Evolutionary conservation across 2,329 filamentous ascomycete genomes (phyloP), one percentile per base, ranked within the genome.

Genomic region (Colletotrichum eremochloae): DNA sequence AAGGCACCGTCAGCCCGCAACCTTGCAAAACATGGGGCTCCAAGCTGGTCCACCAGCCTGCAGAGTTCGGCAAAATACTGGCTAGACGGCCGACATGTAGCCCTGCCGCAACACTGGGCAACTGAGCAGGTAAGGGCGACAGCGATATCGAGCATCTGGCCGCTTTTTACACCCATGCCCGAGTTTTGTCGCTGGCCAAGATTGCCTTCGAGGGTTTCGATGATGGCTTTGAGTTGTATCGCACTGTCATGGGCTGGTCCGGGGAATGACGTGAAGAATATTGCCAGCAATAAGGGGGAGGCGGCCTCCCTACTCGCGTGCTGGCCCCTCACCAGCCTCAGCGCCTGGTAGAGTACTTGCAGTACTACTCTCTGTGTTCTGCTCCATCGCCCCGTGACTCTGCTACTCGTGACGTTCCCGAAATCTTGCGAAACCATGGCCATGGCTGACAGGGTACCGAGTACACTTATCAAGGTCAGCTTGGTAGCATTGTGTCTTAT

Each of bases 1-100:
- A 89, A 88, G 0, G 87, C 87, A 1, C 83, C 83, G 40, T 88
- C 86, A 3, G 80, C 79, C 40, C 81, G 81, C 44, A 89, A 77
- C 29, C 80, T 81, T 40, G 78, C 74, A 7, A 84, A 78, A 12
- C 74, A 74, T 4, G 79, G 77, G 6, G 85, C 74, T 2, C 74
- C 75, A 18, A 86, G 74, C 6, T 61, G 66, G n/a, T 81, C 77
- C 9, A 89, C 76, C 24, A 78, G 80, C n/a, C 77, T 75, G 74
- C 83, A 86, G 24, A 89, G 77, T 44, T 80, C 78, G 8, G 79
- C 76, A 38, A 86, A 78, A 66, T 85, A 80, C 40, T 78, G 77
- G 60, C 80, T 80, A 38, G 81, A 78, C 20, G 83, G 78, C 57
- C 83, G 78, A 38, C 80, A 78, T 24, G 82, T 80, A 31, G 81